These are phyloP conservation scores for Blastocladiella emersonii DNA, from an alignment of 371 early-diverging fungal species.

Conservation along the genomic window DNA sequence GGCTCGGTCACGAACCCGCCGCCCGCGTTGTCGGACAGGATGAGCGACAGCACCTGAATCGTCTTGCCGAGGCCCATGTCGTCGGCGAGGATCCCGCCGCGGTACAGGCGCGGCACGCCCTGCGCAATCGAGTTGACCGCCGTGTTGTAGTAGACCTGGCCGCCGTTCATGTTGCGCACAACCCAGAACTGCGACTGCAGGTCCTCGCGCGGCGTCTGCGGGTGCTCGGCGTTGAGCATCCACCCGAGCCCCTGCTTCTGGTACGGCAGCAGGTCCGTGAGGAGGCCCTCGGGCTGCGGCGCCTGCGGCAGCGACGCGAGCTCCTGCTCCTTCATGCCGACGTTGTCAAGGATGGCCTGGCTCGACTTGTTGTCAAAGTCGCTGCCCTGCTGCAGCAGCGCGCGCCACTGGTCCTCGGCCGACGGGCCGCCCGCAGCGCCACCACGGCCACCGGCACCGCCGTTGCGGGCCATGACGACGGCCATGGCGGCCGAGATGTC, in stretches of 20 bases:
- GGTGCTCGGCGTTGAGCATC: constrained; percentile 1
- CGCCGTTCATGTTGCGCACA: background rate
- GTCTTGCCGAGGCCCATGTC: constrained; percentile 6
- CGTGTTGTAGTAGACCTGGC: background rate
- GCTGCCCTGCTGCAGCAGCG: background rate
- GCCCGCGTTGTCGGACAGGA: background rate
- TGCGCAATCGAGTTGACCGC: background rate
- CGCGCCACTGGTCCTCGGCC: background rate
- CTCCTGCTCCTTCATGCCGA: background rate
- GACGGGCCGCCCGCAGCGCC: background rate
- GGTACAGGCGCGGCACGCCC: background rate
- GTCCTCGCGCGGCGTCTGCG: background rate
- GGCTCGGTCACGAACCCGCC: background rate
- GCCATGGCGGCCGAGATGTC: too few species aligned
- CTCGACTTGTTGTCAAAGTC: background rate
- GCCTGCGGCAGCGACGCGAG: background rate
- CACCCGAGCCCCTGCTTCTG: constrained; percentile 6
- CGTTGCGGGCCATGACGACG: too few species aligned
- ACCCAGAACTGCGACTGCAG: background rate
- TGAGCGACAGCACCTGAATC: constrained; percentile 1
- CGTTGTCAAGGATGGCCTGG: background rate
- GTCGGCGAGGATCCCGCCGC: constrained; percentile 1
- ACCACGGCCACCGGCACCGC: too few species aligned
- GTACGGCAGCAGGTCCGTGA: background rate
- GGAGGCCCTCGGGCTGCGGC: background rate